Base-by-base conservation (phyloP, 2,329 filamentous ascomycete species). In the Teratosphaeriaceae sp. region DNA sequence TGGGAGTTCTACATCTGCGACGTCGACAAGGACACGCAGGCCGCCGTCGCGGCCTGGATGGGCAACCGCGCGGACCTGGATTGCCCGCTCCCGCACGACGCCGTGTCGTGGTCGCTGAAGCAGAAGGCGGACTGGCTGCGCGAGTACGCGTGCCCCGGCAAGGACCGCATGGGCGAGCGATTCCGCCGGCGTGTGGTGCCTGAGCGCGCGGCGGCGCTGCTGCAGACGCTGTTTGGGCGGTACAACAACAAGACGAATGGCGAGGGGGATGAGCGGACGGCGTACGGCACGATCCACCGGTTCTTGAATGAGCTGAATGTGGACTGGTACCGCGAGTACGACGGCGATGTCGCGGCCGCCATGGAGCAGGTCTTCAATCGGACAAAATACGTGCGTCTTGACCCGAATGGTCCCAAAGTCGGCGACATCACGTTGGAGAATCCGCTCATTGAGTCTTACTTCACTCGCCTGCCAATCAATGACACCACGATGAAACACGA, bases 1-100 rank as follows among this genome's bases (percentile, higher is more conserved):
- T 98, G 92, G 92, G 86, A 98, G 61, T 98, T 84, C 68, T 98
- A 96, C 61, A 80, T 84, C 13, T 70, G 94, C 44, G 79, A 97
- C 57, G 81, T 92, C 3, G 80, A 90, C 44, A 72, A 77, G 22
- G 79, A 90, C 59, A 75, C 80, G 4, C 74, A 83, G 49, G 78
- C 78, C 5, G 79, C 84, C 24, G 64, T 92, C 2, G 74, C 84
- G 33, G 75, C 81, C 1, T 97, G 90, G 88, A 71, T 73, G 24
- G 68, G 69, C 21, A 82, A 80, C 16, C 68, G 79, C 36, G 68
- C 75, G 37, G 72, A 70, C 11, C 70, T 76, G 36, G 73, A 79
- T 0, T 66, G 78, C 3, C 73, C 71, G 38, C 56, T 73, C 46
- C 70, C 71, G 16, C 73, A 74, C 9, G 63, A 81, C 38, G 67